These are phyloP conservation scores for Gamsiella multidivaricata DNA, from an alignment of 192 early-diverging fungal species.

Conservation along the genomic window DNA sequence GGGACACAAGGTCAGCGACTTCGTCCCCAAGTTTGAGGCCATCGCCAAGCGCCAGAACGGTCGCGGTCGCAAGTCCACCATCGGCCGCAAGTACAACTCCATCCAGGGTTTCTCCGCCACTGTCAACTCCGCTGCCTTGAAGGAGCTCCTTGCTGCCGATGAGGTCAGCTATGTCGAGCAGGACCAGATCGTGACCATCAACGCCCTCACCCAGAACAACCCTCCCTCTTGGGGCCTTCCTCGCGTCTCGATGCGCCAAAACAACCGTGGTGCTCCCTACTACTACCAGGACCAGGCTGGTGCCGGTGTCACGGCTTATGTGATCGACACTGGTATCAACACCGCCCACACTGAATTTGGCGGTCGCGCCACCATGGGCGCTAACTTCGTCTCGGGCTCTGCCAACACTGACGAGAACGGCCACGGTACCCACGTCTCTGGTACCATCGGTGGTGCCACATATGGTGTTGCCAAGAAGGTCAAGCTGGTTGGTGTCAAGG, in stretches of 20 bases:
- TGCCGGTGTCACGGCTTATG: conserved; percentile 58
- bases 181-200: conserved; percentile 79
- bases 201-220: conserved; percentile 65
- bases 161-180: conserved; percentile 84
- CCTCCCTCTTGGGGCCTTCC: conserved; percentile 91
- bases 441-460: conserved; percentile 58
- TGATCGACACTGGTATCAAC: conserved; percentile 67
- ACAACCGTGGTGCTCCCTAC: conserved; percentile 54
- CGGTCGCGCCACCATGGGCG: conserved; percentile 60
- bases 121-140: conserved; percentile 30
- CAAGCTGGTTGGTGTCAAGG: conserved; percentile 77
- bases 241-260: conserved; percentile 70
- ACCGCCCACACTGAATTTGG: conserved; percentile 59
- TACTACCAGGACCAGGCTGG: conserved; percentile 45
- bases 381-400: conserved; percentile 50
- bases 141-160: conserved; percentile 27
- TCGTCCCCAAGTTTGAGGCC: conserved; percentile 32
- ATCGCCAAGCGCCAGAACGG: conserved; percentile 39
- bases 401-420: conserved; percentile 60
- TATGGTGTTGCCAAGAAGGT: conserved; percentile 84
- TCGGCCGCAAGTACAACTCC: conserved; percentile 21
- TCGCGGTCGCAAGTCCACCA: conserved; percentile 36
- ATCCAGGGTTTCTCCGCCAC: conserved; percentile 30
- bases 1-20: conserved; percentile 5
- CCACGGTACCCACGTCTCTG: conserved; percentile 64